Conservation (phyloP, 306 rosid species). For the Styphnolobium japonicum region DNA sequence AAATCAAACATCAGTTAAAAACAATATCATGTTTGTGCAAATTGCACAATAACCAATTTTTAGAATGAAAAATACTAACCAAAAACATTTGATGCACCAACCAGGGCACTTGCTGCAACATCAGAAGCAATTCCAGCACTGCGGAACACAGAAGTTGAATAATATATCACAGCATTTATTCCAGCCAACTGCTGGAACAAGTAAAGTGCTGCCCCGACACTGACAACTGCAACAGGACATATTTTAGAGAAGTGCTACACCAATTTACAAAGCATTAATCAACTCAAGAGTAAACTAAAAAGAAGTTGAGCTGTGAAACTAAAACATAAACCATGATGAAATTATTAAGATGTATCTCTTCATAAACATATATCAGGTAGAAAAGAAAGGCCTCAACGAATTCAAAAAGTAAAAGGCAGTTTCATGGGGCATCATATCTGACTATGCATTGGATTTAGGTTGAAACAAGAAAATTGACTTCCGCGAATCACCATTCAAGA, state of each 20-base stretch:
- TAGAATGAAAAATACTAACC: slow-evolving; percentile 46
- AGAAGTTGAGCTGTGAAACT: not conserved
- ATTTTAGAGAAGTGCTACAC: slow-evolving; percentile 10
- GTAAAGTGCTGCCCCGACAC: slow-evolving; percentile 84
- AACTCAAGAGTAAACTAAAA: not conserved
- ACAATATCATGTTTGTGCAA: not conserved
- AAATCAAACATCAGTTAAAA: slow-evolving; percentile 18
- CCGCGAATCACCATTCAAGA: not conserved
- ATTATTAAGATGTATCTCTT: not conserved
- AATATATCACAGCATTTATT: slow-evolving; percentile 92
- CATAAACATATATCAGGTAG: not conserved
- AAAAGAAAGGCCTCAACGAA: not conserved
- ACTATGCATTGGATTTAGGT: not conserved
- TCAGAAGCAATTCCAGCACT: slow-evolving; percentile 94
- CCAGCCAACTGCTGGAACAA: slow-evolving; percentile 95
- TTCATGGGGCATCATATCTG: not conserved
- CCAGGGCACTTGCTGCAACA: slow-evolving; percentile 96
- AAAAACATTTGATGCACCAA: slow-evolving; percentile 91
- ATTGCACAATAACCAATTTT: not conserved
- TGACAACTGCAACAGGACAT: slow-evolving; percentile 68
- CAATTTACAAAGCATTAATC: not conserved
- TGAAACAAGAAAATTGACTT: slow-evolving; percentile 12
- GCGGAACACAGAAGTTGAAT: slow-evolving; percentile 90
- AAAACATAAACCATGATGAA: not conserved
- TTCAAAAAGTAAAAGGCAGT: not conserved